Conservation (phyloP, 1,284 basidiomycete genomes). For the Ceratobasidium sp. region DNA sequence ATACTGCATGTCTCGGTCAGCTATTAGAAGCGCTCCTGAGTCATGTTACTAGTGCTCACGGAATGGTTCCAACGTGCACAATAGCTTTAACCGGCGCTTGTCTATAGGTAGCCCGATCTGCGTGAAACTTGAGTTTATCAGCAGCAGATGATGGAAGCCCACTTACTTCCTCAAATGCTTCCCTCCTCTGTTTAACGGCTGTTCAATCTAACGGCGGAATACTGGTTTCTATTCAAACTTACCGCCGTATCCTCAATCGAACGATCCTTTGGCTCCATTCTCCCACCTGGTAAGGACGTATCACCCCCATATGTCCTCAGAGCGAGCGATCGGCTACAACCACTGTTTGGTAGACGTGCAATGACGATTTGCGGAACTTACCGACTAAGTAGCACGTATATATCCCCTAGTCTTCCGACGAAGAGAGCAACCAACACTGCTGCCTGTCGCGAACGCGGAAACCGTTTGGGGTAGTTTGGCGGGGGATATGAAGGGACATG, state of each 20-base stretch:
- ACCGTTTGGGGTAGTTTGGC: conserved; percentile 26
- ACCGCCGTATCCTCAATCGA: conserved; percentile 80
- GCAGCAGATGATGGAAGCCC: background rate
- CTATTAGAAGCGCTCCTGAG: background rate
- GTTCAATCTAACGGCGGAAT: background rate
- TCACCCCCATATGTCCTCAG: conserved; percentile 79
- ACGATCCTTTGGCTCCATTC: conserved; percentile 68
- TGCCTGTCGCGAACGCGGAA: conserved; percentile 64
- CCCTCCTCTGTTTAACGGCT: conserved; percentile 61
- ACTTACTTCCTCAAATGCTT: conserved; percentile 71
- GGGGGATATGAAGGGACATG: conserved; percentile 31
- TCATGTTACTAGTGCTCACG: conserved; percentile 48
- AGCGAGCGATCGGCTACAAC: conserved; percentile 66
- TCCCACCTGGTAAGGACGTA: conserved; percentile 82
- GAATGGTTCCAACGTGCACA: conserved; percentile 78
- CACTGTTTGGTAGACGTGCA: background rate
- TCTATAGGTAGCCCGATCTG: conserved; percentile 82
- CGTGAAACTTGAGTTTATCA: background rate
- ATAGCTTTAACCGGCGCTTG: conserved; percentile 66
- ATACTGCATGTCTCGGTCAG: conserved; percentile 45
- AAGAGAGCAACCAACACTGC: conserved; percentile 81
- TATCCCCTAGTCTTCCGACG: conserved; percentile 75
- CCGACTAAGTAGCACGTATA: conserved; percentile 80
- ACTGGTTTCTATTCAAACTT: conserved; percentile 48
- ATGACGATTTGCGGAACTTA: conserved; percentile 50